Percentiles rank a stretch among this genome's conserved stretches.
Conservation (phyloP, 495 filamentous ascomycete species). For the Lophiostoma macrostomum region DNA sequence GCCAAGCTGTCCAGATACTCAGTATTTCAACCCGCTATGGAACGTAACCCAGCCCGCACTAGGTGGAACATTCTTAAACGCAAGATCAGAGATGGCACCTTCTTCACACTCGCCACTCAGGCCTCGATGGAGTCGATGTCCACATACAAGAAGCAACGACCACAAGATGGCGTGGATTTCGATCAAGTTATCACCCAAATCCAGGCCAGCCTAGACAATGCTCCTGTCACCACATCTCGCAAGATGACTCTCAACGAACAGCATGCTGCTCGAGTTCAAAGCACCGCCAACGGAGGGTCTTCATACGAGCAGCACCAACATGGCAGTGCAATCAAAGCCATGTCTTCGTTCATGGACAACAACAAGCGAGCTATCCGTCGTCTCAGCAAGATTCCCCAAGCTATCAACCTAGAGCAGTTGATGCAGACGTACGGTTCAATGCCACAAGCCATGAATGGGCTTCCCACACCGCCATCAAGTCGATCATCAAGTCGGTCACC, state of each 20-base stretch:
- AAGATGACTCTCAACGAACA: conserved; percentile 23
- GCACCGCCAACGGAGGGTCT: conserved; percentile 23
- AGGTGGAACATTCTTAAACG: conserved; percentile 47
- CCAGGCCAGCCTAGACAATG: conserved; percentile 2
- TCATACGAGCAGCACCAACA: conserved; percentile 43
- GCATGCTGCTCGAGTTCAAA: conserved; percentile 29
- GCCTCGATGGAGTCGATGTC: conserved; percentile 34
- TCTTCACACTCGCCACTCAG: conserved; percentile 46
- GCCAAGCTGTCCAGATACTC: conserved; percentile 44
- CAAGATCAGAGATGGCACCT: conserved; percentile 45
- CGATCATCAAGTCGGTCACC: conserved; percentile 7
- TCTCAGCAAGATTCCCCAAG: conserved; percentile 37
- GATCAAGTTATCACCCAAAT: conserved; percentile 45
- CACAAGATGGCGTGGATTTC: conserved; percentile 37
- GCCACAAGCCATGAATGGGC: neutral
- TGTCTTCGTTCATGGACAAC: conserved; percentile 47
- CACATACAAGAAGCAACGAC: conserved; percentile 26
- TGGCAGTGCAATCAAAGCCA: conserved; percentile 43
- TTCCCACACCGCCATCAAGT: conserved; percentile 1
- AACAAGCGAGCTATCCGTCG: conserved; percentile 48
- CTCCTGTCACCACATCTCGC: conserved; percentile 3
- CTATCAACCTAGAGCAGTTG: conserved; percentile 6
- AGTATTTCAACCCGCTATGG: conserved; percentile 47
- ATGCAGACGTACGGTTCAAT: conserved; percentile 5
- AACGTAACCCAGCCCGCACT: conserved; percentile 47